Base-by-base conservation (phyloP, 2,329 filamentous ascomycete species). In the Cyphellophora europaea region DNA sequence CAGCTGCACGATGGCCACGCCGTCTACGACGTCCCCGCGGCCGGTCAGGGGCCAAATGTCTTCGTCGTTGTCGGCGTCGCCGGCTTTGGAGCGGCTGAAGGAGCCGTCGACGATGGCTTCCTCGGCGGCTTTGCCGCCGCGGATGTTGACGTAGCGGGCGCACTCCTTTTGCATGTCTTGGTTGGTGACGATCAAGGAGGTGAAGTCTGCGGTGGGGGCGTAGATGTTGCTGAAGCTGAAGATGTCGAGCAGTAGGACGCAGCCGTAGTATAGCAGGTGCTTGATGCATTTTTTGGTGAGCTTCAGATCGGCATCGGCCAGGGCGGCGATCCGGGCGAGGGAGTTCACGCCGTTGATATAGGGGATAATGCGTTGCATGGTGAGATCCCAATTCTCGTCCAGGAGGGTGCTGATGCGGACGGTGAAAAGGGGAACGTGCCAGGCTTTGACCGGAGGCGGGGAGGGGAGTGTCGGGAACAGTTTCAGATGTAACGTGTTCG, bases 211-310 rank as follows among this genome's bases (percentile, higher is more conserved):
- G 0, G 85, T 85, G 0, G 81, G 79, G 0, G 88, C 87, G 54
- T 98, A 98, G 50, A 93, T 89, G 27, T 84, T 85, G 19, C 79
- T 72, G 56, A 96, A 98, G 56, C 91, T 87, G 66, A 96, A 96
- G 49, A 95, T 83, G 61, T 98, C 91, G 8, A 96, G 74, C 35
- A 96, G 73, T 16, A 94, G 70, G 21, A 94, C 74, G 51, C 86
- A 89, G 53, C 89, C 85, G 59, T 96, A 95, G 66, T 93, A 93
- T 16, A 96, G 71, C 6, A 98, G 71, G 56, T 96, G 89, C 43
- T 84, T 79, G 38, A 96, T 73, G 5, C 87, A 88, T 34, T 86
- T 80, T 52, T 85, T 83, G 37, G 88, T 85, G 15, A 98, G 76
- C 32, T 82, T 81, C 32, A 93, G 72, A 41, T 93, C 87, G 6